Evolutionary conservation across 1,284 basidiomycete genomes (phyloP), one percentile per base, ranked within the genome.

Genomic region (Irpex sp.): DNA sequence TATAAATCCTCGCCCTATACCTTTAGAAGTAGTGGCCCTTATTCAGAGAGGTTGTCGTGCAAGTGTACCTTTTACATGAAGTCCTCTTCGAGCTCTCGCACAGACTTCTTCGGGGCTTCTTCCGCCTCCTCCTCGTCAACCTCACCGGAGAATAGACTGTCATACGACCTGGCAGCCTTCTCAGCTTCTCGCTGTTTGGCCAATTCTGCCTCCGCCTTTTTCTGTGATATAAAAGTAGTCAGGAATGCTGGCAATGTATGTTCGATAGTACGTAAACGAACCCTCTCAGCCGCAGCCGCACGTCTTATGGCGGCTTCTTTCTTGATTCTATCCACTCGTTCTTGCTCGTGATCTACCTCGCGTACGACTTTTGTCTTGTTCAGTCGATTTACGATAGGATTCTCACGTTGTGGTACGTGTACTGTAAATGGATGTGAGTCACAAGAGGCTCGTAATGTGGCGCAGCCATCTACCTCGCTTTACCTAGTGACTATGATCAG

Each of bases 361-460:
- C 81, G 81, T 74, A 92, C 92, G 51, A 85, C 77, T 70, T 96
- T 98, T 12, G 96, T 98, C 78, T 98, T 99, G 77, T 96, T 96
- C 54, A 99, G 77, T 18, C 96, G 84, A 70, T 98, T 98, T 28
- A 99, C 91, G 61, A 98, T 92, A 2, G 81, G 73, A 69, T 98
- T 99, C 66, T 97, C 91, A 47, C 95, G 86, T 60, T 87, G 87
- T 1, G 82, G 71, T 9, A 98, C 79, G 70, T 96, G 83, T 4
- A 94, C 91, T 87, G 69, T 0, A 10, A 14, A 21, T 23, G 23
- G 21, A 47, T 52, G 56, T 19, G 16, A 61, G 21, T 2, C 51
- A 55, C 12, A 21, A 48, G 19, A 48, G 18, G 21, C 10, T 18
- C 0, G 14, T 19, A 18, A 7, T 48, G 16, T 18, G 56, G 36